Conservation (phyloP, 2,329 filamentous ascomycete genomes). For the Dactylellina drechsleri region DNA sequence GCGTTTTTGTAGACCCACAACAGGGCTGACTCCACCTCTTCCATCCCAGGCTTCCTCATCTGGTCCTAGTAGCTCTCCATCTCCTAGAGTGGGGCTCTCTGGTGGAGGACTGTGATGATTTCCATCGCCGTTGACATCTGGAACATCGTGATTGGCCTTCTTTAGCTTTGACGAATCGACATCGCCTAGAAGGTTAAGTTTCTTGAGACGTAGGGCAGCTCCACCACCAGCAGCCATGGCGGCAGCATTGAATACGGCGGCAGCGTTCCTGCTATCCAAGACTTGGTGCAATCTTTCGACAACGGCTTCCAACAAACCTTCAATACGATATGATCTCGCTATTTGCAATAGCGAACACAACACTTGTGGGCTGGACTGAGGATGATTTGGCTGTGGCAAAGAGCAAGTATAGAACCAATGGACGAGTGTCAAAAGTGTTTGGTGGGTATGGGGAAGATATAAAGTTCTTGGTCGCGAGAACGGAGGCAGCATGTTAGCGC, state of each 20-base stretch:
- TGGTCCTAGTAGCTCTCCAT: conserved; percentile 62
- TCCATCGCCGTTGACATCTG: conserved; percentile 35
- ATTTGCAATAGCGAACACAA: conserved; percentile 94
- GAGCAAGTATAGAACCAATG: conserved; percentile 94
- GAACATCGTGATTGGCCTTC: conserved; percentile 35
- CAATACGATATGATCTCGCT: conserved; percentile 89
- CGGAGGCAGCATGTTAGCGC: conserved; percentile 63
- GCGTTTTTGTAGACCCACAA: conserved; percentile 94
- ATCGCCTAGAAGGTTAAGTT: conserved; percentile 67
- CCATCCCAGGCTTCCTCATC: conserved; percentile 76
- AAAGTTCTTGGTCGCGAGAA: conserved; percentile 80
- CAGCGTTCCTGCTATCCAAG: conserved; percentile 91
- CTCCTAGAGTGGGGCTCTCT: conserved; percentile 61
- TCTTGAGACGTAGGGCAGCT: conserved; percentile 76
- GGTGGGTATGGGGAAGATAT: conserved; percentile 89
- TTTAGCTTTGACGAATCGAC: conserved; percentile 26
- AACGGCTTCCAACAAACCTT: conserved; percentile 89
- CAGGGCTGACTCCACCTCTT: conserved; percentile 80
- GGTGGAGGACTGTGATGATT: conserved; percentile 36
- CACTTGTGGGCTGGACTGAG: conserved; percentile 91
- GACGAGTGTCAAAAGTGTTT: conserved; percentile 88
- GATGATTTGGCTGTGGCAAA: conserved; percentile 78
- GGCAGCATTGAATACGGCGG: conserved; percentile 96
- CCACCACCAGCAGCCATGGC: conserved; percentile 97
- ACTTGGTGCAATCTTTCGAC: conserved; percentile 89